A percentile compares a stretch with the other conserved stretches of the same genome.
Evolutionary conservation across 176 grass and related monocot genomes (phyloP).

Genomic region (Triticum timopheevii): DNA sequence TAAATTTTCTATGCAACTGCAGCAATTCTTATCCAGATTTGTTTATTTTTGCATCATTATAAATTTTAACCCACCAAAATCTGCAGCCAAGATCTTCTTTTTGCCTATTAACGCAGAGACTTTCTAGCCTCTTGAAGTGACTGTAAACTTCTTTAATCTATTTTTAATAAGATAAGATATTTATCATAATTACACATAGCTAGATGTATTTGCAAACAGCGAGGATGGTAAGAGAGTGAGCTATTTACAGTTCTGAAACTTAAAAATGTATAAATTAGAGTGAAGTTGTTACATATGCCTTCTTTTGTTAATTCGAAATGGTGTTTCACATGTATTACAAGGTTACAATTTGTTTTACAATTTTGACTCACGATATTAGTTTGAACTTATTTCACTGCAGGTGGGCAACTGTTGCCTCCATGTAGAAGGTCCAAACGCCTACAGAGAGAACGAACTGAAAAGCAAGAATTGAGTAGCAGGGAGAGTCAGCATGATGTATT

Average conservation of each 20-base stretch:
- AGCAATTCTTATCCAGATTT: too few relatives aligned
- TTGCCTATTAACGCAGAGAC: not conserved
- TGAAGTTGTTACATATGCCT: not conserved
- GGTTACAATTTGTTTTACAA: not conserved
- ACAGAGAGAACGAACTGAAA: not conserved
- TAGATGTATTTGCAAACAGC: not conserved
- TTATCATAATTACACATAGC: not conserved
- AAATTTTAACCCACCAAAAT: not conserved
- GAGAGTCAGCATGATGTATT: too few relatives aligned
- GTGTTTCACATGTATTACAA: too few relatives aligned
- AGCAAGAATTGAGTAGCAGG: not conserved
- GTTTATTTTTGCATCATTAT: not conserved
- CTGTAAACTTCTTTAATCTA: not conserved
- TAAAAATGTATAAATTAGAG: not conserved
- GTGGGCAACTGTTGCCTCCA: not conserved
- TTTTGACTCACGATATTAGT: not conserved
- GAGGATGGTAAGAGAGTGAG: too few relatives aligned
- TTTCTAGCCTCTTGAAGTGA: not conserved
- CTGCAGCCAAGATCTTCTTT: not conserved
- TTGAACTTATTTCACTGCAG: not conserved
- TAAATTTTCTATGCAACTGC: too few relatives aligned
- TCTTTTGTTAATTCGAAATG: too few relatives aligned
- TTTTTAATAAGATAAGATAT: not conserved
- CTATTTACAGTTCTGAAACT: not conserved
- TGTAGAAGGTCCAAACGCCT: conserved; percentile 30